Evolutionary conservation across 495 filamentous ascomycete species (phyloP), one percentile per base, ranked within the genome.

Genomic region (Talaromyces ruber): DNA sequence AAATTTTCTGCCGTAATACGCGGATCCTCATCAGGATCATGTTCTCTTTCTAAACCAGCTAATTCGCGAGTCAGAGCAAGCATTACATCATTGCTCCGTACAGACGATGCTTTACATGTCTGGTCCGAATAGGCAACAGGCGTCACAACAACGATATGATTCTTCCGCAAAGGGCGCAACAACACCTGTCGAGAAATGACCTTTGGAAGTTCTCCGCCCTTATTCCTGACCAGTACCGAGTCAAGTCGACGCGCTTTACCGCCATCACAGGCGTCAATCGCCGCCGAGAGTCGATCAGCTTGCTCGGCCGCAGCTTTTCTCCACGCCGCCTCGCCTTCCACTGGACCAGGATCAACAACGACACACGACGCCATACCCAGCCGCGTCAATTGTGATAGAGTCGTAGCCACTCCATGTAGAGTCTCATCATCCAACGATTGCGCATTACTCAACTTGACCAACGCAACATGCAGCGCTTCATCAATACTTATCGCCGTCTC

Each of bases 321-420:
- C 76, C 77, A 77, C 25, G 67, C 64, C 45, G 65, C 65, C 11
- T 61, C 29, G 21, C 68, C 60, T 11, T 68, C 70, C 62, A 72
- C 63, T 22, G 72, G 64, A 7, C 83, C 81, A 55, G 84, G 85
- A 64, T 96, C 94, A 8, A 96, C 77, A 2, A 98, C 88, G 0
- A 98, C 82, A 25, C 90, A 86, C 57, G 91, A 88, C 54, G 81
- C 82, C 67, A 98, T 79, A 16, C 95, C 94, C 26, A 99, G 78
- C 53, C 86, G 84, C 26, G 82, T 81, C 6, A 99, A 84, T 68
- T 96, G 93, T 9, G 86, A 85, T 21, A 99, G 72, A 0, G 95
- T 98, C 64, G 85, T 86, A 0, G 87, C 91, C 56, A 97, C 83
- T 0, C 92, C 94, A 56, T 84, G 67, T 2, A 98, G 67, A 0